phyloP scores from a whole-genome alignment of 2,329 filamentous ascomycete species.

The Xylaria sp. region DNA sequence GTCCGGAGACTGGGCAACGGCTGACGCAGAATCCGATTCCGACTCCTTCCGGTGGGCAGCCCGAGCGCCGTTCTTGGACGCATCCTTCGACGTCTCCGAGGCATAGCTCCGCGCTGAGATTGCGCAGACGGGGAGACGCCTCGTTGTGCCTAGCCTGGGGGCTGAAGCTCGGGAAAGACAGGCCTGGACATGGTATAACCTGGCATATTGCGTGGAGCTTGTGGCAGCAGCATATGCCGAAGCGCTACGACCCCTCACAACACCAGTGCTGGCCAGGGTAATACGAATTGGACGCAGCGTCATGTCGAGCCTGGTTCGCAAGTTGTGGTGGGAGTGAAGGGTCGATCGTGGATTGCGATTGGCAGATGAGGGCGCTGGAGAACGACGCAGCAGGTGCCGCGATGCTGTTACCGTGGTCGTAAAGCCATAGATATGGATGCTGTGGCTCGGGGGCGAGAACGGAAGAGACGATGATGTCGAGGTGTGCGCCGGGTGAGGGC shows the following conservation, averaged over 20 bases:
- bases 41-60: constrained; percentile 42
- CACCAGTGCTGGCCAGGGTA: constrained; percentile 17
- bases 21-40: constrained; percentile 44
- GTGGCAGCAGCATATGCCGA: constrained; percentile 19
- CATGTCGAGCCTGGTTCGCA: constrained; percentile 36
- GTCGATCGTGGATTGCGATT: constrained; percentile 9
- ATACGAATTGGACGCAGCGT: constrained; percentile 38
- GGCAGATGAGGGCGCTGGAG: constrained; percentile 19
- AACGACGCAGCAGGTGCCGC: constrained; percentile 46
- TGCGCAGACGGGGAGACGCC: constrained; percentile 11
- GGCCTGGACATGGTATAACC: constrained; percentile 37
- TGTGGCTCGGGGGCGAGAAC: background rate
- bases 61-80: constrained; percentile 35
- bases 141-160: constrained; percentile 6
- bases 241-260: constrained; percentile 20
- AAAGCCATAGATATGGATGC: constrained; percentile 43
- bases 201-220: constrained; percentile 26
- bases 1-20: constrained; percentile 43
- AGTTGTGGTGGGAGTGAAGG: constrained; percentile 9
- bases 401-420: constrained; percentile 42
- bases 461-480: constrained; percentile 2
- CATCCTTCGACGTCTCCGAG: constrained; percentile 36
- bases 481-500: constrained; percentile 11
- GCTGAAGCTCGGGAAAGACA: constrained; percentile 22
- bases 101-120: constrained; percentile 38